These are phyloP conservation scores for Hortiboletus rubellus DNA, from an alignment of 1,284 basidiomycete species.

Conservation along the genomic window DNA sequence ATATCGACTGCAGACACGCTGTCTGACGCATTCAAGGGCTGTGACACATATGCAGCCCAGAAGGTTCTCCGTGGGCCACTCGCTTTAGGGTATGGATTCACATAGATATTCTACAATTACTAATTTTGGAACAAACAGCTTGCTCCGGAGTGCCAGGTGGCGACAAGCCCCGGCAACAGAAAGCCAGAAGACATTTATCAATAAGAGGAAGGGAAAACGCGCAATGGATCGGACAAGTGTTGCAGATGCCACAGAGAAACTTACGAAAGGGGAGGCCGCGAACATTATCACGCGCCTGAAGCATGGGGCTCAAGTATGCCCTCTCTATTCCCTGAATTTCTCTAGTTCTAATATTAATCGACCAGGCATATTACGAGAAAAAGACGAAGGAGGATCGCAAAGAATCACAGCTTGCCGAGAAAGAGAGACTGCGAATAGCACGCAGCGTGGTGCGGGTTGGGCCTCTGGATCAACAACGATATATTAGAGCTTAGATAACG, in stretches of 20 bases:
- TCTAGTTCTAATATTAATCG: slow-evolving; percentile 1
- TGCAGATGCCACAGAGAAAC: slow-evolving; percentile 36
- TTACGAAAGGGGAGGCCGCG: slow-evolving; percentile 79
- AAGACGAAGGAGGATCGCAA: slow-evolving; percentile 46
- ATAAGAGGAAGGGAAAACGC: slow-evolving; percentile 54
- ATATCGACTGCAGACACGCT: slow-evolving; percentile 57
- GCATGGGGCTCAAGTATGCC: slow-evolving; percentile 69
- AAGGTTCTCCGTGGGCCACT: slow-evolving; percentile 54
- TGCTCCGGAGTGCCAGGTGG: slow-evolving; percentile 74
- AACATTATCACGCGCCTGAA: slow-evolving; percentile 75
- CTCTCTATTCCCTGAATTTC: neutral
- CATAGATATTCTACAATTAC: slow-evolving; percentile 1
- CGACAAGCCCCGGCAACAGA: slow-evolving; percentile 63
- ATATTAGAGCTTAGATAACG: slow-evolving; percentile 2
- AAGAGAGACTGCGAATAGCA: slow-evolving; percentile 50
- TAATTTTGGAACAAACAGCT: slow-evolving; percentile 39
- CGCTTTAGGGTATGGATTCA: slow-evolving; percentile 44
- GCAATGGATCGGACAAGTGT: slow-evolving; percentile 20
- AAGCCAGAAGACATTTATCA: slow-evolving; percentile 63
- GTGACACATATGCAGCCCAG: slow-evolving; percentile 62
- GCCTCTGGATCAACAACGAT: slow-evolving; percentile 37
- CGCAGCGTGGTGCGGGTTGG: slow-evolving; percentile 63
- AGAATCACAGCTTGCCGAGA: slow-evolving; percentile 37
- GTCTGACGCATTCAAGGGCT: slow-evolving; percentile 60
- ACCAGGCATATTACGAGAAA: slow-evolving; percentile 58